Evolutionary conservation across 2,329 filamentous ascomycete species (phyloP), one percentile per base, ranked within the genome.

Genomic region (Drechmeria coniospora): DNA sequence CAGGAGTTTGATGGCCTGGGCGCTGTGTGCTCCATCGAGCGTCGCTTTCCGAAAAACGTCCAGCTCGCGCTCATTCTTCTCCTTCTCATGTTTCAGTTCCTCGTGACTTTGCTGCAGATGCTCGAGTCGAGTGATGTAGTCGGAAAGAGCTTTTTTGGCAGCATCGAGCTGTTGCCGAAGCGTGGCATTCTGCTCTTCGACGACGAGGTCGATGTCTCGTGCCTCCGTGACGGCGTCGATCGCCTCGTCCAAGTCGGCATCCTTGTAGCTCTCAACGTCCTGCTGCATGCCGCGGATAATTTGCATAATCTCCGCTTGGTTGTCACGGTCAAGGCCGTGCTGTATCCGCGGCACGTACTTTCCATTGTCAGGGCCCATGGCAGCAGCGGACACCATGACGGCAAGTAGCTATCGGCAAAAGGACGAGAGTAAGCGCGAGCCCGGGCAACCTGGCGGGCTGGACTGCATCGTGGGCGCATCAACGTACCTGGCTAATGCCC

Each of bases 101-200:
- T 82, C 74, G 36, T 81, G 62, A 27, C 63, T 72, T 35, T 65
- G 61, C 38, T 73, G 64, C 12, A 77, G 52, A 42, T 68, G 61
- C 32, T 73, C 70, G 27, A 75, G 54, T 13, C 70, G 63, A 5
- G 68, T 64, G 31, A 67, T 64, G 35, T 70, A 61, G 44, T 73
- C 65, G 23, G 68, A 70, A 30, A 68, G 59, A 22, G 61, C 61
- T 43, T 71, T 73, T 37, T 59, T 67, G 23, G 67, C 53, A 5
- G 54, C 50, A 11, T 71, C 66, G 19, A 64, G 56, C 38, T 69
- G 59, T 30, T 58, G 56, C 26, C 61, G 56, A 20, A 69, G 49
- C 26, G 56, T 51, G 11, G 60, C 59, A 34, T 68, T 58, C 39
- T 66, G 60, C 35, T 68, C 66, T 39, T 76, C 70, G 14, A 65